Conservation (phyloP, 2,329 filamentous ascomycete species). For the Exophiala sideris region DNA sequence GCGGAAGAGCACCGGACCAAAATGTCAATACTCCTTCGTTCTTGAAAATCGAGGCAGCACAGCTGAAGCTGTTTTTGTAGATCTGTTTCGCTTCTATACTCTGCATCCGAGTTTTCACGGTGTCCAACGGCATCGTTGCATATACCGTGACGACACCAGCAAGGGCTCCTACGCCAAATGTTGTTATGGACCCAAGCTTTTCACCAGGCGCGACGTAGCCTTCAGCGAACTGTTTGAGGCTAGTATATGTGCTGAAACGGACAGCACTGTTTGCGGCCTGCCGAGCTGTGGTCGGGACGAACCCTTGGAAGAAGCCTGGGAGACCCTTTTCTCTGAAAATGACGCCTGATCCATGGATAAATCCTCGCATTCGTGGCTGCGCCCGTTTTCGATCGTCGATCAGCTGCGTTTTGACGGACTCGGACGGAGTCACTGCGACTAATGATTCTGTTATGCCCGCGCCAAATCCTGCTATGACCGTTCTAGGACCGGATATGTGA, state of each 20-base stretch:
- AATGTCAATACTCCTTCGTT: constrained; percentile 87
- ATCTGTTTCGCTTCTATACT: constrained; percentile 76
- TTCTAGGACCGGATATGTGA: constrained; percentile 83
- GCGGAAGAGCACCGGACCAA: constrained; percentile 88
- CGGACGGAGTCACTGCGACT: constrained; percentile 90
- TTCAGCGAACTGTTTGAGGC: constrained; percentile 83
- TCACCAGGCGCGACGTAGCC: constrained; percentile 91
- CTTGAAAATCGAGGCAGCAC: constrained; percentile 76
- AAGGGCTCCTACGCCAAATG: constrained; percentile 84
- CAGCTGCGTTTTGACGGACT: constrained; percentile 97
- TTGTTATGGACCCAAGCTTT: constrained; percentile 82
- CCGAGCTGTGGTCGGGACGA: constrained; percentile 88
- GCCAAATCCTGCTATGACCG: constrained; percentile 89
- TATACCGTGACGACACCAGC: constrained; percentile 87
- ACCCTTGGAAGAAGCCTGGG: constrained; percentile 93
- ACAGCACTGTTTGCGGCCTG: constrained; percentile 94
- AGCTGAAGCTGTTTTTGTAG: constrained; percentile 86
- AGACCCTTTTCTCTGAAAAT: constrained; percentile 86
- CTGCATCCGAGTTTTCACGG: constrained; percentile 97
- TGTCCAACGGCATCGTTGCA: constrained; percentile 72
- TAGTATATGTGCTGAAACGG: constrained; percentile 86
- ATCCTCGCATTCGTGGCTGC: constrained; percentile 84
- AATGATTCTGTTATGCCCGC: constrained; percentile 92
- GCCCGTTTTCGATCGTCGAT: constrained; percentile 91
- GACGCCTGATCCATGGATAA: constrained; percentile 82